Conservation (phyloP, 2,329 filamentous ascomycete species). For the Daldinia sp. region DNA sequence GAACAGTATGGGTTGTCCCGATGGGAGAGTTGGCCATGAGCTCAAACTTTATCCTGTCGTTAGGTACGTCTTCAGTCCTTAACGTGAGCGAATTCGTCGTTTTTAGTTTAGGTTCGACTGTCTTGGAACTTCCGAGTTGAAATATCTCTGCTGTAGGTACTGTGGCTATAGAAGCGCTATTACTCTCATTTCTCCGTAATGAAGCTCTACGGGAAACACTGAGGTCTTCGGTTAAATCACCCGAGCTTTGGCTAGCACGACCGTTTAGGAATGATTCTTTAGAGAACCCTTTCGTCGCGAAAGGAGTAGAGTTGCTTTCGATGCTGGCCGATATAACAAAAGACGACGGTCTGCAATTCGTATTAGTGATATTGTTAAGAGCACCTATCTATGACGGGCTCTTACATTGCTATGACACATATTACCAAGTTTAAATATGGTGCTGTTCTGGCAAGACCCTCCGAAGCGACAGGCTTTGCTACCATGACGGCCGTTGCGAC, state of each 20-base stretch:
- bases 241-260: conserved; percentile 44
- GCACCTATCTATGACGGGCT: not conserved
- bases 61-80: conserved; percentile 15
- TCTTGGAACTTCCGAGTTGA: conserved; percentile 19
- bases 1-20: conserved; percentile 27
- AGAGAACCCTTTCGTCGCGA: conserved; percentile 48
- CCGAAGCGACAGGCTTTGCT: conserved; percentile 34
- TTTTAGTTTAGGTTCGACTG: not conserved
- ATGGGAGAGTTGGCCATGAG: conserved; percentile 42
- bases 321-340: conserved; percentile 50
- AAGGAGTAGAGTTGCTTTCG: conserved; percentile 49
- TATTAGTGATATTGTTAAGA: conserved; percentile 15
- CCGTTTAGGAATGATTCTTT: conserved; percentile 45
- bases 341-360: conserved; percentile 45
- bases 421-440: conserved; percentile 51
- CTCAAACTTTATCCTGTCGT: conserved; percentile 32
- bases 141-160: conserved; percentile 46
- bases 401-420: conserved; percentile 52
- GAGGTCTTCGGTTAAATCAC: conserved; percentile 44
- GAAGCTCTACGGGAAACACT: conserved; percentile 49
- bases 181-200: conserved; percentile 44
- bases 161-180: conserved; percentile 43
- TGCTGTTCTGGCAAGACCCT: conserved; percentile 46
- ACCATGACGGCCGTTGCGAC: conserved; percentile 50
- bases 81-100: conserved; percentile 10